phyloP scores from a whole-genome alignment of 805 yeast genomes.

The Saccharomycopsis oosterbeekiorum region DNA sequence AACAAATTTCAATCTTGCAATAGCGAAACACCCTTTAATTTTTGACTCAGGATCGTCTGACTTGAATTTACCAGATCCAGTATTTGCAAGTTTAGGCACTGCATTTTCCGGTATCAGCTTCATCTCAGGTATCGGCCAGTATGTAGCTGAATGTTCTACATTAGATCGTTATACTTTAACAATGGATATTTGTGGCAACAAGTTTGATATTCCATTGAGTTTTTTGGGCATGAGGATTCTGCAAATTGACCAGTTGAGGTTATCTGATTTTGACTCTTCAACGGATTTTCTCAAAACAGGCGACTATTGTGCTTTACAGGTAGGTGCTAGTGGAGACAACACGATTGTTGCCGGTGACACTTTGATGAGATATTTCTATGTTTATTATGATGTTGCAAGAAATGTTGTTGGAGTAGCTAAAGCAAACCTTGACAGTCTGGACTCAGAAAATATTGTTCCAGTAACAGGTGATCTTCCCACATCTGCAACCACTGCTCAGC shows the following conservation, averaged over 20 bases:
- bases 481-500: conserved; percentile 1
- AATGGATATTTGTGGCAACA: conserved; percentile 48
- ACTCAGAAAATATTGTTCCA: neutral
- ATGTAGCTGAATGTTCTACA: conserved; percentile 35
- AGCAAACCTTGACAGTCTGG: conserved; percentile 22
- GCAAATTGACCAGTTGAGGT: neutral
- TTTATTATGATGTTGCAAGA: conserved; percentile 43
- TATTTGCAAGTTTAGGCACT: conserved; percentile 8
- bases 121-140: conserved; percentile 29
- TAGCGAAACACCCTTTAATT: conserved; percentile 27
- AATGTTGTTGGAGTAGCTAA: conserved; percentile 37
- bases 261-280: neutral
- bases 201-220: conserved; percentile 39
- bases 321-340: conserved; percentile 15
- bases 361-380: conserved; percentile 41
- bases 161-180: conserved; percentile 27
- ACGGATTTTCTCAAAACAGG: neutral
- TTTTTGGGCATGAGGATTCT: conserved; percentile 22
- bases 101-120: conserved; percentile 10
- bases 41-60: conserved; percentile 49
- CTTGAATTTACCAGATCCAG: conserved; percentile 34
- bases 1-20: neutral
- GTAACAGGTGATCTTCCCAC: conserved; percentile 1
- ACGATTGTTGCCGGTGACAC: conserved; percentile 41
- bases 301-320: conserved; percentile 4